A percentile compares a stretch with the other conserved stretches of the same genome.
Conservation (phyloP, 148 eudicot species). For the Arctostaphylos glauca region DNA sequence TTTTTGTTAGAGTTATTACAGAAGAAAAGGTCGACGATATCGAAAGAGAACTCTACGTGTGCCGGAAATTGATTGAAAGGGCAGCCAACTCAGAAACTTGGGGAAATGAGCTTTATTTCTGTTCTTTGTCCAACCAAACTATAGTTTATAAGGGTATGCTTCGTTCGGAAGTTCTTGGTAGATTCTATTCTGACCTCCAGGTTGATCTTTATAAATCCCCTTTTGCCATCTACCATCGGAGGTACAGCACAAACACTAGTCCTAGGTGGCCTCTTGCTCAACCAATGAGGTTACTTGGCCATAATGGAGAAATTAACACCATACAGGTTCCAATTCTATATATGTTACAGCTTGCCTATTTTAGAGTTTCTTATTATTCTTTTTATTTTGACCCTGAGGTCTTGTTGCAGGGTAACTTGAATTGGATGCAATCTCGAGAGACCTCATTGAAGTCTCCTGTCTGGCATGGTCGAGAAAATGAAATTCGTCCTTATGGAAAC, state of each 20-base stretch:
- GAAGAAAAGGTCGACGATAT: constrained; percentile 88
- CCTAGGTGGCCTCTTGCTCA: constrained; percentile 99
- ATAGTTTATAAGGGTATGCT: constrained; percentile 99
- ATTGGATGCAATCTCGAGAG: constrained; percentile 99
- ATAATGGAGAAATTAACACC: constrained; percentile 98
- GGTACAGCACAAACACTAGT: constrained; percentile 97
- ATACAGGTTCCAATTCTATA: constrained; percentile 69
- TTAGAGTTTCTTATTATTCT: not conserved
- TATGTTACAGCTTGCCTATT: constrained; percentile 7
- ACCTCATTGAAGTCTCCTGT: constrained; percentile 81
- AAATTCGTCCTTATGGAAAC: constrained; percentile 93
- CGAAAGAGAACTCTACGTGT: constrained; percentile 91
- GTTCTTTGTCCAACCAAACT: constrained; percentile 94
- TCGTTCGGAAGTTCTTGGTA: constrained; percentile 92
- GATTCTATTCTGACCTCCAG: constrained; percentile 81
- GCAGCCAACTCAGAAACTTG: constrained; percentile 65
- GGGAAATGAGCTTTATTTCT: constrained; percentile 91
- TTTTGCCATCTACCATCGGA: constrained; percentile 93
- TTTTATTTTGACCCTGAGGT: constrained; percentile 18
- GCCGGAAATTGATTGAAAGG: constrained; percentile 87
- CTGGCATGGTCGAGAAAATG: constrained; percentile 97
- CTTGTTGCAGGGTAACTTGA: constrained; percentile 81
- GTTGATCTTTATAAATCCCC: constrained; percentile 75
- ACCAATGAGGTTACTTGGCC: constrained; percentile 99
- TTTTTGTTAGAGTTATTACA: constrained; percentile 63